Evolutionary conservation across 1,284 basidiomycete species (phyloP).

Genomic region (Cystobasidium sp.): DNA sequence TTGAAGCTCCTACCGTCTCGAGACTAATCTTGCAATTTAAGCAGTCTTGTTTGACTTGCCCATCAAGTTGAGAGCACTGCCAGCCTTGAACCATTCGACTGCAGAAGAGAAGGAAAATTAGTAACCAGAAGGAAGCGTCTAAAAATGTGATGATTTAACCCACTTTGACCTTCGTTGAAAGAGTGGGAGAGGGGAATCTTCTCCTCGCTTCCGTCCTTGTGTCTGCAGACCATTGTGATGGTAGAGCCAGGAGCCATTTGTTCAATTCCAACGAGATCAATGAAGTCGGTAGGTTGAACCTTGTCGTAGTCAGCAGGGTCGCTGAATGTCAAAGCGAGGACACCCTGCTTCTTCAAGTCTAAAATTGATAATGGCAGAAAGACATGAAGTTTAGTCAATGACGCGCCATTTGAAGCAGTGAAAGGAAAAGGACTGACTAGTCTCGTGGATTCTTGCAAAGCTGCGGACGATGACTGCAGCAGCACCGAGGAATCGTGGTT

Average conservation of each 20-base stretch:
- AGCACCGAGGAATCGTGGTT: conserved; percentile 95
- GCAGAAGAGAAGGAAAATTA: background rate
- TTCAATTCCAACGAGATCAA: conserved; percentile 82
- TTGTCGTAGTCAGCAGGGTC: conserved; percentile 90
- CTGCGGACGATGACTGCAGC: conserved; percentile 92
- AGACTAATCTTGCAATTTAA: background rate
- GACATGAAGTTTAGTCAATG: background rate
- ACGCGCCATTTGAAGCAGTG: conserved; percentile 52
- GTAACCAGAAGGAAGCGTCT: background rate
- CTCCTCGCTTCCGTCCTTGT: conserved; percentile 70
- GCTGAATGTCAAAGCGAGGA: conserved; percentile 87
- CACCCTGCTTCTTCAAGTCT: conserved; percentile 95
- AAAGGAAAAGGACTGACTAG: conserved; percentile 42
- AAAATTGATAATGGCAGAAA: conserved; percentile 28
- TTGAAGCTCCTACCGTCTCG: too few species aligned
- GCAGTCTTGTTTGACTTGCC: conserved; percentile 34
- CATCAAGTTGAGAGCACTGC: conserved; percentile 46
- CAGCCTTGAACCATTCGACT: conserved; percentile 48
- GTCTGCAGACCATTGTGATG: conserved; percentile 77
- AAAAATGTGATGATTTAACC: background rate
- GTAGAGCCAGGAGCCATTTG: conserved; percentile 85
- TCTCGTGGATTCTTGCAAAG: conserved; percentile 97
- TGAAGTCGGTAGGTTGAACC: conserved; percentile 77
- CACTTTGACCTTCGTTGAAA: conserved; percentile 50
- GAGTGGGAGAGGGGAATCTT: conserved; percentile 51